Base-by-base conservation (phyloP, 495 filamentous ascomycete genomes). In the Usnea hakonensis region DNA sequence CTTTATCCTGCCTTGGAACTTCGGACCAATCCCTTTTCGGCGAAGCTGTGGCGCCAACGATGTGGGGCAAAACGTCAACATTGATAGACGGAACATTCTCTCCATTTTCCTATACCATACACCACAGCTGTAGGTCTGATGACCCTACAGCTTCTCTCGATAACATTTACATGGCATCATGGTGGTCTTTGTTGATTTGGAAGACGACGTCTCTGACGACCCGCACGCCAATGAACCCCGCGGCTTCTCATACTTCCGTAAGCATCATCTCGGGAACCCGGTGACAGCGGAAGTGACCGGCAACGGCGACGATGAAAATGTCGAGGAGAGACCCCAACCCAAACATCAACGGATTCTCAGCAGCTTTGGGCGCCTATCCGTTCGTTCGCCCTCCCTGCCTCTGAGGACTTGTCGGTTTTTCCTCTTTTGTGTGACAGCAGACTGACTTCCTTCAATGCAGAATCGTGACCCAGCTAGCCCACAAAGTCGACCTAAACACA, bases 351-450 rank as follows among this genome's bases (percentile, higher is more conserved):
- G 78, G 79, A 59, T 86, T 93, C 77, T 88, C 90, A 36, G 81
- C 83, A 69, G 87, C 89, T 65, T 78, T 96, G 75, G 86, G 86
- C 66, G 94, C 90, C 77, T 96, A 96, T 81, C 91, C 91, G 91
- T 96, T 79, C 73, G 82, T 72, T 37, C 30, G 46, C 44, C 58
- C 58, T 58, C 66, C 70, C 11, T 28, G 67, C 71, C 65, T 65
- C 35, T 63, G 52, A 41, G 35, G 50, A 44, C 33, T 50, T 57
- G 52, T n/a, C n/a, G 62, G 50, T 70, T 65, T 53, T 60, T 68
- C 67, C 40, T 40, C 66, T 32, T 16, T 37, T 35, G 14, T 23
- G 38, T 33, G n/a, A 32, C 54, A 21, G 54, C 67, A 61, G 50
- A 69, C 55, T 44, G 17, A 41, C 28, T 33, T 46, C 19, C n/a